Evolutionary conservation across 2,329 filamentous ascomycete species (phyloP).

Genomic region (Penicillium paneum): DNA sequence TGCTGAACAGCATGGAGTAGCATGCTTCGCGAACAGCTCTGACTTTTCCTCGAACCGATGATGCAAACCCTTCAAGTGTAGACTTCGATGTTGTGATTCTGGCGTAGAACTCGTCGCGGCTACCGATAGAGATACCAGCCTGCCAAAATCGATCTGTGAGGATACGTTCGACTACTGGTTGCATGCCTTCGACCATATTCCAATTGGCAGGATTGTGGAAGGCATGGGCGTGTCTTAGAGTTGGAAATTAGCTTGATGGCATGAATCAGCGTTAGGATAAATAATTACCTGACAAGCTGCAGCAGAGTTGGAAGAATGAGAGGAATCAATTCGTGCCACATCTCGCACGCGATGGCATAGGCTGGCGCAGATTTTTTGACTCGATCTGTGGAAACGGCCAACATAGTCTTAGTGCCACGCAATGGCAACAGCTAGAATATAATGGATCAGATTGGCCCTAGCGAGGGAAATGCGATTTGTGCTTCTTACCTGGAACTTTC

Average conservation of each 20-base stretch:
- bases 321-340: conserved; percentile 86
- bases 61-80: conserved; percentile 90
- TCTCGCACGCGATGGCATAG: conserved; percentile 69
- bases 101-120: conserved; percentile 94
- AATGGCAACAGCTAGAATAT: conserved; percentile 65
- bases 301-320: conserved; percentile 81
- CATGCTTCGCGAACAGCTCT: conserved; percentile 87
- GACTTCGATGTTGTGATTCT: conserved; percentile 83
- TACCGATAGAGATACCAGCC: conserved; percentile 91
- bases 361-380: conserved; percentile 69
- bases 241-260: conserved; percentile 11
- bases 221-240: conserved; percentile 73
- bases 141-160: conserved; percentile 98
- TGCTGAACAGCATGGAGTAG: conserved; percentile 90
- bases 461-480: background rate
- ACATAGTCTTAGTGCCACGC: conserved; percentile 81
- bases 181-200: conserved; percentile 74
- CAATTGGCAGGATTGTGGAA: conserved; percentile 86
- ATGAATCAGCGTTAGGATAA: background rate
- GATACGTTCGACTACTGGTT: conserved; percentile 72
- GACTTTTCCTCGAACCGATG: conserved; percentile 83
- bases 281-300: conserved; percentile 67
- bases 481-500: conserved; percentile 62
- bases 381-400: conserved; percentile 90
- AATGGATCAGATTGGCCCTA: conserved; percentile 4